Percentiles rank a stretch among this genome's conserved stretches.
Conservation (phyloP, 768 basidiomycete genomes). For the Panus rudis region DNA sequence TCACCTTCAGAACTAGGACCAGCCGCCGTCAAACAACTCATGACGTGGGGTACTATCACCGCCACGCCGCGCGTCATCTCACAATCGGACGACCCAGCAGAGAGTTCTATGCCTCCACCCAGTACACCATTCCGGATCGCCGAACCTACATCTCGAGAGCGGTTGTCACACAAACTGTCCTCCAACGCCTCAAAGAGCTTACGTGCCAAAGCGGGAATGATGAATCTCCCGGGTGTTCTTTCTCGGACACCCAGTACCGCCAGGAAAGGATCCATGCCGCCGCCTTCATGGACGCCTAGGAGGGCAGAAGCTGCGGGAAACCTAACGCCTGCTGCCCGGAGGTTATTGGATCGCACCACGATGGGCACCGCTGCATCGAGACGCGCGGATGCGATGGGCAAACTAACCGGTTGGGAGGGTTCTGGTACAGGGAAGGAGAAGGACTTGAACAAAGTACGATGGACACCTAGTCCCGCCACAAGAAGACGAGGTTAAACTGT, state of each 20-base stretch:
- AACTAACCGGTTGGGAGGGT: conserved; percentile 49
- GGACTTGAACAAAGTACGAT: conserved; percentile 60
- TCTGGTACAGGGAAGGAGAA: conserved; percentile 40
- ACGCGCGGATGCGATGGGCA: conserved; percentile 64
- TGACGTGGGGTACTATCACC: conserved; percentile 95
- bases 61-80: conserved; percentile 88
- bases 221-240: conserved; percentile 31
- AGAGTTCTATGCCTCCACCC: conserved; percentile 31
- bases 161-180: conserved; percentile 74
- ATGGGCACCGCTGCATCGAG: conserved; percentile 55
- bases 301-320: conserved; percentile 65
- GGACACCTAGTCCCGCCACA: conserved; percentile 56
- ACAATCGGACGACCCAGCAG: conserved; percentile 46
- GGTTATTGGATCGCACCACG: conserved; percentile 67
- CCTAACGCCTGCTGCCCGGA: conserved; percentile 80
- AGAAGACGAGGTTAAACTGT: conserved; percentile 21
- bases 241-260: conserved; percentile 11
- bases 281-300: conserved; percentile 75
- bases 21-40: conserved; percentile 79
- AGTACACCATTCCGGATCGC: conserved; percentile 74
- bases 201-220: conserved; percentile 60
- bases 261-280: conserved; percentile 61
- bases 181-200: conserved; percentile 76
- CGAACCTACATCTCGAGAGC: conserved; percentile 72
- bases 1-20: conserved; percentile 78